Conservation (phyloP, 73 alveolate genomes). For the Tetrahymena thermophila region DNA sequence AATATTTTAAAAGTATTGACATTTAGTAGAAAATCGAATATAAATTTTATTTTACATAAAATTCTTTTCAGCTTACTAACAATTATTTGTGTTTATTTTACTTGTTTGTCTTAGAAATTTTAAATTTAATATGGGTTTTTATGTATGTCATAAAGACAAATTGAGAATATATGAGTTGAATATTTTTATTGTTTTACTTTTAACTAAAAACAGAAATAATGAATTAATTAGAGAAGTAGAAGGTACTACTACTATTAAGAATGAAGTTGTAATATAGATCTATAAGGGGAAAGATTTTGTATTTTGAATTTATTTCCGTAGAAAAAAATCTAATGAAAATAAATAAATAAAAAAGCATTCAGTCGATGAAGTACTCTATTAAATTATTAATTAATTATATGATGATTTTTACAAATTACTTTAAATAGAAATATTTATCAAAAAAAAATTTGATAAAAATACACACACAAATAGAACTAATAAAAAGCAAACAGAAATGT, state of each 20-base stretch:
- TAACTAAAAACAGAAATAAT: neutral
- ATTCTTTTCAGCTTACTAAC: too few relatives aligned
- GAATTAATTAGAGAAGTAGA: neutral
- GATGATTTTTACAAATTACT: neutral
- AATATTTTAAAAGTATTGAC: too few relatives aligned
- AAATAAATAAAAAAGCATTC: neutral
- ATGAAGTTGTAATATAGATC: neutral
- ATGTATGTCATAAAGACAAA: too few relatives aligned
- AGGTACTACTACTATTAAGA: neutral
- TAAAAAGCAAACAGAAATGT: neutral
- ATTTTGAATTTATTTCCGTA: neutral
- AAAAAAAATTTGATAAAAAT: neutral
- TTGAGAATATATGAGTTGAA: neutral
- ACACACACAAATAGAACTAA: neutral
- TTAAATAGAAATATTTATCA: neutral
- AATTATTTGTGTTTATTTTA: too few relatives aligned
- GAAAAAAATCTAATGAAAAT: neutral
- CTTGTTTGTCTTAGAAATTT: neutral
- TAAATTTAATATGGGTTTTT: neutral
- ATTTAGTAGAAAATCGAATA: neutral
- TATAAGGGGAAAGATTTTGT: neutral
- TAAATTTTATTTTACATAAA: too few relatives aligned
- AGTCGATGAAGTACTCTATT: neutral
- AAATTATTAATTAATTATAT: neutral
- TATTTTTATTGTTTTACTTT: neutral